Conservation (phyloP, 2,329 filamentous ascomycete species). For the Fusarium buharicum region DNA sequence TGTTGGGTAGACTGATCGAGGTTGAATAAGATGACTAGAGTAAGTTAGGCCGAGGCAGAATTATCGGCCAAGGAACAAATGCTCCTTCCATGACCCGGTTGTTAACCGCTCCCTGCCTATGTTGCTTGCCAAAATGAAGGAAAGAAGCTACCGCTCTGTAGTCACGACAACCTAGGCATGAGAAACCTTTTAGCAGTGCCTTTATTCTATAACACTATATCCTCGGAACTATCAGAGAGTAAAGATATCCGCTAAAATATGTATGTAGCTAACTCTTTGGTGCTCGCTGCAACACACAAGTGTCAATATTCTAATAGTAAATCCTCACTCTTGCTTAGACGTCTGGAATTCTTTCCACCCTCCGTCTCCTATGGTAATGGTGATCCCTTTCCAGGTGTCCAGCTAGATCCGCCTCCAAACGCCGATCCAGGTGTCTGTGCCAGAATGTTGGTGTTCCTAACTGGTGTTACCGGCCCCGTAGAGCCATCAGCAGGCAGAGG, state of each 20-base stretch:
- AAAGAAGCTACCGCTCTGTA: too few relatives aligned
- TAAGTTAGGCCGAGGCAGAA: background rate
- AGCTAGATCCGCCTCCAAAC: slow-evolving; percentile 54
- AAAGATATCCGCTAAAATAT: background rate
- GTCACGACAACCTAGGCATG: too few relatives aligned
- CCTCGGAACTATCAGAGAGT: background rate
- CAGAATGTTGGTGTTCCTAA: slow-evolving; percentile 50
- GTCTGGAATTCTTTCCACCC: background rate
- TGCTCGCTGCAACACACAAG: background rate
- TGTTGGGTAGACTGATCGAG: slow-evolving; percentile 1
- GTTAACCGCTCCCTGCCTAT: too few relatives aligned
- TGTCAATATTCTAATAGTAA: slow-evolving; percentile 1
- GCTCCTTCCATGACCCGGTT: background rate
- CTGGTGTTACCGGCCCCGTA: slow-evolving; percentile 59
- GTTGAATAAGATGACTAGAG: background rate
- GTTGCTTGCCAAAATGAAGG: too few relatives aligned
- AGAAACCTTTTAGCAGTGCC: too few relatives aligned
- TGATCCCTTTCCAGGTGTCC: slow-evolving; percentile 60
- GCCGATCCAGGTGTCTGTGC: slow-evolving; percentile 50
- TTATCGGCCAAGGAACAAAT: background rate
- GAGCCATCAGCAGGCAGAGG: slow-evolving; percentile 56
- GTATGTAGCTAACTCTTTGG: background rate
- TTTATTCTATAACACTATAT: background rate
- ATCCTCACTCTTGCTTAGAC: slow-evolving; percentile 1
- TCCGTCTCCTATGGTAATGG: slow-evolving; percentile 46